phyloP scores from a whole-genome alignment of 169 alveolate genomes.

The Eimeria necatrix region DNA sequence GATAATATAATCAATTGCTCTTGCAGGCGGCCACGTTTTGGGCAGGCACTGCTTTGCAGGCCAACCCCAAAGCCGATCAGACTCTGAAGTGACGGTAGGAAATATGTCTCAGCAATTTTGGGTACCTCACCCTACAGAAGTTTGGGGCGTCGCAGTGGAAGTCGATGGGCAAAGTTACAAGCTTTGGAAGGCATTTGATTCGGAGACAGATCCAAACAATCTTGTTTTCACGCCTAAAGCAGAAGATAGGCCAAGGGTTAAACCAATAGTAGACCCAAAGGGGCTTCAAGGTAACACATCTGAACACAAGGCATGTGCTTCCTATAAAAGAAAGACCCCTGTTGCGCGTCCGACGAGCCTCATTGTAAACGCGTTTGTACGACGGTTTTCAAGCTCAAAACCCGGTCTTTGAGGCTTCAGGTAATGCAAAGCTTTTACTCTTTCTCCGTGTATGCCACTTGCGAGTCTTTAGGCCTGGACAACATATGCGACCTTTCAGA shows the following conservation, averaged over 20 bases:
- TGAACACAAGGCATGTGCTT: too few species aligned
- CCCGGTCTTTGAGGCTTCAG: too few species aligned
- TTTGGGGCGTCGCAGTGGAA: slow-evolving; percentile 78
- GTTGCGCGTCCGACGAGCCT: too few species aligned
- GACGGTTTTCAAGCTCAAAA: too few species aligned
- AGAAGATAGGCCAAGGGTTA: neutral
- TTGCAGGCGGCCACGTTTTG: too few species aligned
- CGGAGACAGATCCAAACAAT: slow-evolving; percentile 5
- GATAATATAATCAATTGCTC: too few species aligned
- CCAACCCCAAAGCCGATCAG: too few species aligned
- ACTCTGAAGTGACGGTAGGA: neutral
- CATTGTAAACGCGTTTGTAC: too few species aligned
- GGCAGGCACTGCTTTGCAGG: too few species aligned
- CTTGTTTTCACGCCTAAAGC: neutral
- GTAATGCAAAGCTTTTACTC: too few species aligned
- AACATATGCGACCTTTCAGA: slow-evolving; percentile 91
- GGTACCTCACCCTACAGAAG: slow-evolving; percentile 79
- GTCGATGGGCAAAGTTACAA: neutral
- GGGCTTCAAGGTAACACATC: slow-evolving; percentile 53
- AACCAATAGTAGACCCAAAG: slow-evolving; percentile 49
- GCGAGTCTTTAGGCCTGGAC: slow-evolving; percentile 85
- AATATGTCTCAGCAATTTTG: slow-evolving; percentile 69
- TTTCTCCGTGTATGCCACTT: neutral
- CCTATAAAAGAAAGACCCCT: too few species aligned
- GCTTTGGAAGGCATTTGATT: slow-evolving; percentile 49